Evolutionary conservation across 208 protist genomes (phyloP), one percentile per base, ranked within the genome.

Genomic region (Leishmania guyanensis): DNA sequence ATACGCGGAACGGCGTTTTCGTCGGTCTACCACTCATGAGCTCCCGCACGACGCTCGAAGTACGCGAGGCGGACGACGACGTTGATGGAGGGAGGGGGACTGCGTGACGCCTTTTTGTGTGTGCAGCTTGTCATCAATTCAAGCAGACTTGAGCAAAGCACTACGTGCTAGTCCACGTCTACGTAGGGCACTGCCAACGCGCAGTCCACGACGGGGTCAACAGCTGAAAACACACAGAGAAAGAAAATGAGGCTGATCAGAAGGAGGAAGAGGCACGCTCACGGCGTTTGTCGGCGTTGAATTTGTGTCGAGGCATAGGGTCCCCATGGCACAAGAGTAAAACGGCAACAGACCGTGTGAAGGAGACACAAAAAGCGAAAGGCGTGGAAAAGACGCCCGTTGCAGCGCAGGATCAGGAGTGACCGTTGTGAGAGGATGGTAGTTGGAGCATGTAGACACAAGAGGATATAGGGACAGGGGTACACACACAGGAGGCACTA

Each of bases 1-100:
- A 92, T 62, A 96, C 91, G 39, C 95, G 92, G 80, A 91, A 98
- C 73, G 82, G 82, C 36, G 78, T 48, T 29, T 50, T n/a, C 20
- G 65, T 6, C 22, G 29, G 54, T 16, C 50, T 33, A 26, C 78
- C 72, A 14, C 68, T 65, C 82, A 86, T 86, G 39, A 46, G 8
- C 43, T 0, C 50, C 17, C 46, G 26, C 20, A n/a, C 68, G 26
- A 53, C 20, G 51, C 10, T 16, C 46, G 46, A n/a, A 17, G 46
- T 36, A 8, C 22, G 12, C 46, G 26, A 73, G 12, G 9, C 20
- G 10, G 26, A 36, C 33, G 26, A 17, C 68, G 9, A 20, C 22
- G 5, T 73, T 50, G 68, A 73, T 73, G 68, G 46, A 29, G 46
- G 46, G 68, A 29, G 8, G 26, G 29, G 22, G 68, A 50, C 46